phyloP scores from a whole-genome alignment of 345 rosid genomes.

The Gossypium longicalyx region DNA sequence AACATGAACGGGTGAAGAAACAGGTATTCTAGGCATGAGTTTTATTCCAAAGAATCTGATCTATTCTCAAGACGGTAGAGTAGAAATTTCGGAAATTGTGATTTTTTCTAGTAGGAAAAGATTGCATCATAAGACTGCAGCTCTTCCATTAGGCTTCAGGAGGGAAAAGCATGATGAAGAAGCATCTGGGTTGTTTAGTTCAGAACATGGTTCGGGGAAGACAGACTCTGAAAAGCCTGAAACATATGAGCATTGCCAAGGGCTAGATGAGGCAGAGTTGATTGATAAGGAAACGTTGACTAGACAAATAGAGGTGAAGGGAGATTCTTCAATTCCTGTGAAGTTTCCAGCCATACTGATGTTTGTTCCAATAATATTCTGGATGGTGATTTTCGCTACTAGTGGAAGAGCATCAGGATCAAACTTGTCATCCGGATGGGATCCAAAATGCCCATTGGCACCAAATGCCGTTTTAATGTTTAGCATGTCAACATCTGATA shows the following conservation, averaged over 20 bases:
- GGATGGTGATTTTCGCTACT: constrained; percentile 41
- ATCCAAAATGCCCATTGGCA: constrained; percentile 54
- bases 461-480: constrained; percentile 44
- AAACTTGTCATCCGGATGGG: constrained; percentile 75
- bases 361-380: constrained; percentile 52
- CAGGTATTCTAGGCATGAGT: constrained; percentile 36
- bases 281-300: constrained; percentile 48
- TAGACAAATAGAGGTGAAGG: constrained; percentile 67
- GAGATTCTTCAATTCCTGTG: constrained; percentile 64
- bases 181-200: constrained; percentile 34
- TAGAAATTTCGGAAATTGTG: constrained; percentile 11
- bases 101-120: neutral
- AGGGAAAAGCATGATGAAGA: constrained; percentile 35
- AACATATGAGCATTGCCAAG: constrained; percentile 75
- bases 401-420: constrained; percentile 70
- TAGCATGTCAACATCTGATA: constrained; percentile 42
- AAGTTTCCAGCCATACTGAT: constrained; percentile 63
- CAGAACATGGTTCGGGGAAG: constrained; percentile 61
- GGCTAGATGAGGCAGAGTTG: constrained; percentile 23
- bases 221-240: constrained; percentile 71
- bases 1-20: constrained; percentile 18
- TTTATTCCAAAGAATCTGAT: constrained; percentile 55
- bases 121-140: constrained; percentile 42
- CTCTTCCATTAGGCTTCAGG: constrained; percentile 30
- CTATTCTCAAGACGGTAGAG: constrained; percentile 21